Base-by-base conservation (phyloP, 352 stramenopile species). In the Phytophthora chlamydospora region DNA sequence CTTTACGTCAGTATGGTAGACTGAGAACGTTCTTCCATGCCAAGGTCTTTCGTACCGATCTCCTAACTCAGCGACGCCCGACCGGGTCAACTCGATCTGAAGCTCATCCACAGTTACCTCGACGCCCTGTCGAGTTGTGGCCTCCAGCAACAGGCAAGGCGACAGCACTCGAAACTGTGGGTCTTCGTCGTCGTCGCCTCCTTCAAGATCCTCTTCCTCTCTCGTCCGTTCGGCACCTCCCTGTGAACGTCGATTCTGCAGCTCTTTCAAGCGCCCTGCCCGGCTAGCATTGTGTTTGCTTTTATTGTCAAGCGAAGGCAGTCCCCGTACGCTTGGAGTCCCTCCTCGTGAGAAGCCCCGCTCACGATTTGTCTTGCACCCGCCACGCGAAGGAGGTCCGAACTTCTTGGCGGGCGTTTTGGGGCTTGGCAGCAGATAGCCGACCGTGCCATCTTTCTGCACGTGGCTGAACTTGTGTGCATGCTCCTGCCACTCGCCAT, bases 401-500 rank as follows among this genome's bases (percentile, higher is more conserved):
- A 53, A 19, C 9, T 40, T 66, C 14, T 71, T 63, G 6, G 19
- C 52, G 27, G 64, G 43, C 16, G 57, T 69, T 55, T 73, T 78
- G 0, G 62, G 51, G 1, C 62, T 45, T 46, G 84, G 80, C 3
- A 88, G 48, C 62, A 93, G 49, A 45, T 93, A 85, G 0, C 84
- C 84, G 3, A 90, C 72, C 3, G 84, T 93, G 2, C 76, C 73
- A 27, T 93, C 76, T 51, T 90, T 76, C 6, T 69, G 82, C 19
- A 93, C 38, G 33, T 91, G 84, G 13, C 71, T 63, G 35, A 90
- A 90, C 55, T 80, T 89, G 19, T 77, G 54, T 2, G 55, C 50
- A 14, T 71, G 60, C n/a, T 86, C 54, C 43, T 89, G 78, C 80
- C 83, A 93, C 38, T 93, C 82, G 4, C 63, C 52, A 47, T 91